Evolutionary conservation across 305 asterid species (phyloP).

Genomic region (Euphrasia arctica): DNA sequence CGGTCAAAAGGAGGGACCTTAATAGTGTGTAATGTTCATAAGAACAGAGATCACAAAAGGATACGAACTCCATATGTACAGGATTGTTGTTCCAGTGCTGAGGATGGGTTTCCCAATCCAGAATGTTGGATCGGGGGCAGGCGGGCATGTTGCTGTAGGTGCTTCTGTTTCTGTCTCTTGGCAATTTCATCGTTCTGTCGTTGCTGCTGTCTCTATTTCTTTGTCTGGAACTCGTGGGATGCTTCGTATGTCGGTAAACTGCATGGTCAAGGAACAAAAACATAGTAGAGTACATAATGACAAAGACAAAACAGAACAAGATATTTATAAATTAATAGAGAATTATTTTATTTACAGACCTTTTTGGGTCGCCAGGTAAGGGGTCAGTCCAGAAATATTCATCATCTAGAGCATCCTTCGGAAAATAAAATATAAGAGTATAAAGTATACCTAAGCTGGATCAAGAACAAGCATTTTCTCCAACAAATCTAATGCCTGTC

Average conservation of each 20-base stretch:
- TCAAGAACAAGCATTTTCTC: slow-evolving; percentile 95
- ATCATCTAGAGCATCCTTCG: slow-evolving; percentile 93
- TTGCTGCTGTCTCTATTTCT: slow-evolving; percentile 92
- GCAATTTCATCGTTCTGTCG: slow-evolving; percentile 87
- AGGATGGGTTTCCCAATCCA: slow-evolving; percentile 44
- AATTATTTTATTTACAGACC: slow-evolving; percentile 38
- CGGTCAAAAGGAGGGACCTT: too few relatives aligned
- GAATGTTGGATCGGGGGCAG: slow-evolving; percentile 88
- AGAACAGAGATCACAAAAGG: too few relatives aligned
- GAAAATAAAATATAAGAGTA: neutral
- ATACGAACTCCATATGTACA: too few relatives aligned
- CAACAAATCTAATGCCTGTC: slow-evolving; percentile 85
- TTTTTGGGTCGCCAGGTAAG: slow-evolving; percentile 91
- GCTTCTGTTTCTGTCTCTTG: slow-evolving; percentile 76
- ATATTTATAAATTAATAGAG: neutral
- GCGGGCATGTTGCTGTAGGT: slow-evolving; percentile 83
- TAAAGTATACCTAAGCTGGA: slow-evolving; percentile 82
- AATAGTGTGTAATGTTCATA: too few relatives aligned
- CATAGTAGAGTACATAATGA: too few relatives aligned
- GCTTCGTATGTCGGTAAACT: slow-evolving; percentile 93
- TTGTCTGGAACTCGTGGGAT: slow-evolving; percentile 97
- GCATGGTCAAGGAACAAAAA: neutral
- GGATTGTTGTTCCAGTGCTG: slow-evolving; percentile 72
- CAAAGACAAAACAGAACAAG: too few relatives aligned
- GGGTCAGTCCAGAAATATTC: slow-evolving; percentile 97